Evolutionary conservation across 345 rosid genomes (phyloP), one percentile per base, ranked within the genome.

Genomic region (Brassica rapa): DNA sequence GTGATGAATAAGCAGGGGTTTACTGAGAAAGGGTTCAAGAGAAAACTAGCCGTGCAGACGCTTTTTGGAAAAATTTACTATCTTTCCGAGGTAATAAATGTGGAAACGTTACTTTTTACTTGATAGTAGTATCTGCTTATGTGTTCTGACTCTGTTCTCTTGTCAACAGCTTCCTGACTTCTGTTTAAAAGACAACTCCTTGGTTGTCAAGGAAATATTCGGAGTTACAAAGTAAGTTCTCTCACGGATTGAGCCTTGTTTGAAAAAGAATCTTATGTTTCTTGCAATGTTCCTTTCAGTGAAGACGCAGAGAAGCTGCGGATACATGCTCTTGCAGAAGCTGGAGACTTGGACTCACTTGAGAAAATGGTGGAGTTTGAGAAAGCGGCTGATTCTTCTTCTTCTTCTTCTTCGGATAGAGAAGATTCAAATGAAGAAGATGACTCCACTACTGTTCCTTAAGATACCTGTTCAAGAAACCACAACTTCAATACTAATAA

Each of bases 41-140:
- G 97, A 83, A 93, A 95, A 82, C 97, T 95, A 39, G 97, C 97
- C 0, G 96, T 95, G 76, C 96, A 91, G 70, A 77, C 89, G 33
- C 89, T 95, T 72, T 95, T 95, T 65, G 97, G 97, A 51, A 93
- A 93, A 81, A 85, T 95, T 53, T 91, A 87, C 85, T 95, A 95
- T 84, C 86, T 93, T 21, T 89, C 97, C 2, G 94, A 95, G 93
- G 99, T 89, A 75, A 16, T 27, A 19, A 35, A 25, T 49, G 43
- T 37, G 6, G 55, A 71, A 39, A 62, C 59, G 0, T 15, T 15
- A 49, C 56, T 49, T 49, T 1, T 49, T 49, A 49, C 7, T 43
- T 12, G 53, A 1, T 43, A 8, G 5, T 12, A 12, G 4, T 0
- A 12, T 43, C 5, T 49, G 56, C 2, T 43, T 11, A 12, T 43